Conservation (phyloP, 2,329 filamentous ascomycete species). For the Scedosporium apiospermum region DNA sequence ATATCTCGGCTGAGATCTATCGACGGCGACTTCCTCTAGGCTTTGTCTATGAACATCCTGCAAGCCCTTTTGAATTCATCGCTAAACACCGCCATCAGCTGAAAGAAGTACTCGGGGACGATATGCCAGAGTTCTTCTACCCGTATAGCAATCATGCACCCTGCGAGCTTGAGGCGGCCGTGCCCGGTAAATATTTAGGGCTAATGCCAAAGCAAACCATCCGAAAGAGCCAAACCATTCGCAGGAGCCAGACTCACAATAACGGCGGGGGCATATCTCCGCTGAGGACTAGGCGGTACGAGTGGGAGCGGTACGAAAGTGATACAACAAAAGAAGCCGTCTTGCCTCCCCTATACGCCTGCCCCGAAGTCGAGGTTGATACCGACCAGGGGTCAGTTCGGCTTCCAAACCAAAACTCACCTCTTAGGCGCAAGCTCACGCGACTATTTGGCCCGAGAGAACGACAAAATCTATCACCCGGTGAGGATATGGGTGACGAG, state of each 20-base stretch:
- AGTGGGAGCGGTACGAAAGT: neutral
- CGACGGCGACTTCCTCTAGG: slow-evolving; percentile 9
- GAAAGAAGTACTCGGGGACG: neutral
- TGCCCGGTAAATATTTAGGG: neutral
- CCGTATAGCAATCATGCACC: too few relatives aligned
- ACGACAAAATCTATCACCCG: too few relatives aligned
- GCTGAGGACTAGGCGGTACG: neutral
- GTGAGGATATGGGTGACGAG: neutral
- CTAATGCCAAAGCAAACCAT: neutral
- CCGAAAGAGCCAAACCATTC: neutral
- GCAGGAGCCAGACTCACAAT: too few relatives aligned
- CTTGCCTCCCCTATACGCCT: too few relatives aligned
- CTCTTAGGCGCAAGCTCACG: too few relatives aligned
- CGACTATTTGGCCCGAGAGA: too few relatives aligned
- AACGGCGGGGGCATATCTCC: neutral
- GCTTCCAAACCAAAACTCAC: too few relatives aligned
- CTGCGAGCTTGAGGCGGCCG: neutral
- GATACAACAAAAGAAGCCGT: neutral
- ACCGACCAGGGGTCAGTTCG: too few relatives aligned
- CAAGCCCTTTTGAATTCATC: neutral
- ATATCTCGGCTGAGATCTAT: slow-evolving; percentile 14
- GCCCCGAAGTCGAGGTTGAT: too few relatives aligned
- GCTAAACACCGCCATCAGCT: neutral
- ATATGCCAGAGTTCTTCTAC: neutral
- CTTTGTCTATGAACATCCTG: neutral